phyloP scores from a whole-genome alignment of 805 yeast genomes.

The Nakazawaea siamensis region DNA sequence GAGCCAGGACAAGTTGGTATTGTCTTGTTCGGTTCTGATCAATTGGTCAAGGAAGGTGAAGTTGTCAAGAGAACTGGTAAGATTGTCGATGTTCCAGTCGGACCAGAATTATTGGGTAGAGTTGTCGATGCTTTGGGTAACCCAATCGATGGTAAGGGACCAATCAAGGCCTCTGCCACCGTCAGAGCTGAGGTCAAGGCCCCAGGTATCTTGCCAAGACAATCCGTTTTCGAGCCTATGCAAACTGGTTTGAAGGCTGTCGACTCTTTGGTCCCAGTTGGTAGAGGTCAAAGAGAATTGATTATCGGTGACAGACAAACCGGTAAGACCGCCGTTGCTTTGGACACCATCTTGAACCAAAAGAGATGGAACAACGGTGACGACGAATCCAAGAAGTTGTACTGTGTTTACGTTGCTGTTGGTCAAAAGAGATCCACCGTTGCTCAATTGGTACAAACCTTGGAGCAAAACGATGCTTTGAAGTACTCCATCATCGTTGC shows the following conservation, averaged over 20 bases:
- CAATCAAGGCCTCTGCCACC: constrained; percentile 75
- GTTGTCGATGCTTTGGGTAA: constrained; percentile 98
- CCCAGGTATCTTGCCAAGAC: constrained; percentile 99
- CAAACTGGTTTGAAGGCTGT: constrained; percentile 99
- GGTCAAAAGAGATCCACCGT: constrained; percentile 99
- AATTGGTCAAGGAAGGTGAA: constrained; percentile 98
- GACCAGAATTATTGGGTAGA: constrained; percentile 97
- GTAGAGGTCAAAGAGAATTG: constrained; percentile 99
- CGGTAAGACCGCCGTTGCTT: constrained; percentile 99
- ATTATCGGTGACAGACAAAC: constrained; percentile 99
- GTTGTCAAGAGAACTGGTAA: constrained; percentile 99
- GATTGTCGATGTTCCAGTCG: constrained; percentile 98
- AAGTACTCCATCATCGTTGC: constrained; percentile 97
- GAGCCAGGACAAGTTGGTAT: constrained; percentile 99
- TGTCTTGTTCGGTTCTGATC: constrained; percentile 98
- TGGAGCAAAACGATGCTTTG: constrained; percentile 96
- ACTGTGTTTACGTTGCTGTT: constrained; percentile 99
- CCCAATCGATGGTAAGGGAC: constrained; percentile 99
- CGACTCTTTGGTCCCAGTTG: constrained; percentile 98
- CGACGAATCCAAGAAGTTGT: constrained; percentile 95
- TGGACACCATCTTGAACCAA: constrained; percentile 97
- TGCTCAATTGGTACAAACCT: constrained; percentile 98
- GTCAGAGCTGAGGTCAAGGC: constrained; percentile 99
- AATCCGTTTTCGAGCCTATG: constrained; percentile 97
- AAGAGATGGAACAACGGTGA: constrained; percentile 95